A percentile compares a stretch with the other conserved stretches of the same genome.
Conservation (phyloP, 345 rosid genomes). For the Sonneratia caseolaris region DNA sequence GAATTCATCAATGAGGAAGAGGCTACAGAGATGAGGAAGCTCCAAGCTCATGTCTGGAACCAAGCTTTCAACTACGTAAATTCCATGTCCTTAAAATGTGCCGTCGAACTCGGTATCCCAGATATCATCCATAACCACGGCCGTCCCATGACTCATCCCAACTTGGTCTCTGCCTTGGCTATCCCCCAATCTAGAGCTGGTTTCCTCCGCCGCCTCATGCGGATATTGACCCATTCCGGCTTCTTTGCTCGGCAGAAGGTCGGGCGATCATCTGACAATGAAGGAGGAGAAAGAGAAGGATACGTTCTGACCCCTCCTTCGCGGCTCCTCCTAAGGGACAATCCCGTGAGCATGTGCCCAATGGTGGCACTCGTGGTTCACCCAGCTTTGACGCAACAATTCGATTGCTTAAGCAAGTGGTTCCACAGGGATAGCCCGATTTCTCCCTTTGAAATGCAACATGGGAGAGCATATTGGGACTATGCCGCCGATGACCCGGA, state of each 20-base stretch:
- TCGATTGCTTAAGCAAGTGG: conserved; percentile 25
- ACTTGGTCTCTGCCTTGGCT: conserved; percentile 19
- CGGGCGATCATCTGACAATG: neutral
- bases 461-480: conserved; percentile 23
- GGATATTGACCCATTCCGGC: conserved; percentile 28
- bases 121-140: conserved; percentile 36
- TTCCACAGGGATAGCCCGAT: conserved; percentile 8
- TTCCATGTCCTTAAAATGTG: conserved; percentile 38
- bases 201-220: conserved; percentile 32
- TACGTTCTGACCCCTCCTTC: conserved; percentile 27
- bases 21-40: conserved; percentile 8
- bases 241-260: conserved; percentile 17
- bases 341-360: conserved; percentile 22
- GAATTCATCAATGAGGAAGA: neutral
- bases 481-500: neutral
- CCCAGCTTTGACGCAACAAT: conserved; percentile 19
- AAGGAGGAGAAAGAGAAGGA: conserved; percentile 10
- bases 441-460: conserved; percentile 24
- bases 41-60: conserved; percentile 31
- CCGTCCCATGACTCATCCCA: conserved; percentile 27
- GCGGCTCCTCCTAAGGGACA: conserved; percentile 18
- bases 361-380: conserved; percentile 15
- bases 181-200: conserved; percentile 17
- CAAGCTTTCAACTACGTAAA: conserved; percentile 28
- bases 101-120: conserved; percentile 34